Evolutionary conservation across 441 rosid species (phyloP), one percentile per base, ranked within the genome.

Genomic region (Gossypium davidsonii): DNA sequence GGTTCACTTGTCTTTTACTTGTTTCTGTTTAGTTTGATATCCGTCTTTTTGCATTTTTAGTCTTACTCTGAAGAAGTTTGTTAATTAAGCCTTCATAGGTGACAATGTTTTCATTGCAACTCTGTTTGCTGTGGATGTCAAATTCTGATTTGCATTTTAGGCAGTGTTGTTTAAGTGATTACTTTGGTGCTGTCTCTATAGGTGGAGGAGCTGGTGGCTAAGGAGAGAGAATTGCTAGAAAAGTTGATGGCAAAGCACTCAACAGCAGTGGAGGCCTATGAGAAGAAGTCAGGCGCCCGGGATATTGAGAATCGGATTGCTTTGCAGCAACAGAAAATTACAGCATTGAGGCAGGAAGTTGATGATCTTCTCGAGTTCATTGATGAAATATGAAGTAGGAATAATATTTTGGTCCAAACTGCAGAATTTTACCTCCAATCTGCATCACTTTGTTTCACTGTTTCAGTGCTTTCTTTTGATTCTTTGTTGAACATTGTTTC

Each of bases 171-270:
- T 17, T 31, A 48, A 57, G 15, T 52, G 14, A 73, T 34, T 48
- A 55, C 14, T 68, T 48, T 71, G 25, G n/a, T 18, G 68, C 26
- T 48, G 4, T 70, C 53, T 31, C n/a, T 59, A n/a, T 74, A 93
- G 99, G 94, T 95, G 17, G 98, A 88, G 82, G 94, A 90, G 81
- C 86, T 95, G 73, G 84, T 86, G 77, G 83, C 75, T 6, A 96
- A 88, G 85, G 97, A 90, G 83, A 88, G 76, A 78, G 97, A 93
- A 64, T 80, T 93, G 82, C 92, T 91, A 82, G 98, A 93, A 77
- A 91, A 85, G 84, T 75, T 93, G 75, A 87, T 93, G 91, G 82
- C 79, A 5, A 93, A 93, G 61, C 94, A 91, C 81, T 76, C 93
- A 0, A 83, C 87, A 20, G 83, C 90, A 73, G 95, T 93, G 44